Percentiles rank a stretch among this genome's conserved stretches.
Conservation (phyloP, 169 alveolate genomes). For the Plasmodium yoelii region DNA sequence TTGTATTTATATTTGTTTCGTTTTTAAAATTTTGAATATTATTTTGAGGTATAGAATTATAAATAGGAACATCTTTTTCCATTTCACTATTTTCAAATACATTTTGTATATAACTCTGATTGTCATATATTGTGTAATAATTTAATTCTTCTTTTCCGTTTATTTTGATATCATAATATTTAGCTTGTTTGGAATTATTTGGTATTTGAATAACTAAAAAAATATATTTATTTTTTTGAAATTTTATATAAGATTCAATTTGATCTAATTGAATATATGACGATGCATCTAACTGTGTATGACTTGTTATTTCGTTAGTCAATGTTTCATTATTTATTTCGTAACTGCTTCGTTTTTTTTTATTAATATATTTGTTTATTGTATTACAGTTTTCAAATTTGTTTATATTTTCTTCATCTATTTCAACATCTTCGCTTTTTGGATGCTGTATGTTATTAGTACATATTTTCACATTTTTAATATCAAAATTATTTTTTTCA, state of each 20-base stretch:
- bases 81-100: too few species aligned
- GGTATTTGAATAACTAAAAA: conserved; percentile 61
- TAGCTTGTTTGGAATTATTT: conserved; percentile 35
- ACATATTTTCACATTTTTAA: conserved; percentile 31
- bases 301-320: background rate
- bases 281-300: background rate
- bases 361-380: background rate
- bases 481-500: conserved; percentile 14
- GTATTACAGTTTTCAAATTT: background rate
- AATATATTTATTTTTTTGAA: conserved; percentile 49
- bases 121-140: conserved; percentile 60
- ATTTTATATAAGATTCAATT: conserved; percentile 35
- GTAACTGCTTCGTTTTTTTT: background rate
- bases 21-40: too few species aligned
- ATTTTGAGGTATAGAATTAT: too few species aligned
- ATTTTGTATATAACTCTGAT: background rate
- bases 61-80: too few species aligned
- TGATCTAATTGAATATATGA: background rate
- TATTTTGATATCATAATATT: conserved; percentile 40
- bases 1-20: too few species aligned
- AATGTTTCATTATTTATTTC: background rate
- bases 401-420: background rate
- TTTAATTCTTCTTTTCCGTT: conserved; percentile 23
- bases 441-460: background rate
- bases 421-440: background rate